Evolutionary conservation across 1,284 basidiomycete genomes (phyloP).

Genomic region (Paramarasmius palmivorus): DNA sequence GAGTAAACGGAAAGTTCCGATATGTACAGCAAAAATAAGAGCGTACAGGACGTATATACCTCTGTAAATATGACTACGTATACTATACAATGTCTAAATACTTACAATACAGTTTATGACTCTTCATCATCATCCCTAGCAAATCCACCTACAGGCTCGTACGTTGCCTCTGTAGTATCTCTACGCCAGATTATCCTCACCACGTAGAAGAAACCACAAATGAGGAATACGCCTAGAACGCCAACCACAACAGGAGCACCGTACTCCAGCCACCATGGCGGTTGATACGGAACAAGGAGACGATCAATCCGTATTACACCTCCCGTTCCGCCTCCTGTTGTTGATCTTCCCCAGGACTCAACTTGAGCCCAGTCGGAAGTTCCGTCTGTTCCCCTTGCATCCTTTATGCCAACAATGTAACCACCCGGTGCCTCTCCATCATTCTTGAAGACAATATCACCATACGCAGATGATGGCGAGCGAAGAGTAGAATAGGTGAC

Average conservation of each 20-base stretch:
- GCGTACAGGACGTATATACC: background rate
- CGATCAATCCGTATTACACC: conserved; percentile 90
- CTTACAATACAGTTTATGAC: conserved; percentile 8
- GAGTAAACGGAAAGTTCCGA: conserved; percentile 23
- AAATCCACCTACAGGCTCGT: conserved; percentile 82
- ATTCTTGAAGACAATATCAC: conserved; percentile 78
- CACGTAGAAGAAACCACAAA: conserved; percentile 72
- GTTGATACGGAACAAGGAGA: conserved; percentile 83
- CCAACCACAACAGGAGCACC: conserved; percentile 64
- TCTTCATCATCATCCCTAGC: conserved; percentile 57
- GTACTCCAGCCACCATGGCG: conserved; percentile 78
- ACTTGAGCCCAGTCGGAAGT: conserved; percentile 78
- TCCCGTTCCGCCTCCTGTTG: conserved; percentile 65
- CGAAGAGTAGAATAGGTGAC: conserved; percentile 76
- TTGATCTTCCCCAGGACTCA: conserved; percentile 80
- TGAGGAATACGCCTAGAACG: conserved; percentile 52
- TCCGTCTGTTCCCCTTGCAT: conserved; percentile 76
- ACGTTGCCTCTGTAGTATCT: conserved; percentile 79
- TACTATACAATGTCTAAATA: conserved; percentile 6
- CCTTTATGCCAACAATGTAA: conserved; percentile 89
- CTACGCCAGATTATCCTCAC: conserved; percentile 64
- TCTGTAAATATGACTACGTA: background rate
- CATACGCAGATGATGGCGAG: conserved; percentile 64
- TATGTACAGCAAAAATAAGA: background rate
- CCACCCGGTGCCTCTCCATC: conserved; percentile 41